Conservation (phyloP, 208 protist genomes). For the Leishmania martiniquensis region DNA sequence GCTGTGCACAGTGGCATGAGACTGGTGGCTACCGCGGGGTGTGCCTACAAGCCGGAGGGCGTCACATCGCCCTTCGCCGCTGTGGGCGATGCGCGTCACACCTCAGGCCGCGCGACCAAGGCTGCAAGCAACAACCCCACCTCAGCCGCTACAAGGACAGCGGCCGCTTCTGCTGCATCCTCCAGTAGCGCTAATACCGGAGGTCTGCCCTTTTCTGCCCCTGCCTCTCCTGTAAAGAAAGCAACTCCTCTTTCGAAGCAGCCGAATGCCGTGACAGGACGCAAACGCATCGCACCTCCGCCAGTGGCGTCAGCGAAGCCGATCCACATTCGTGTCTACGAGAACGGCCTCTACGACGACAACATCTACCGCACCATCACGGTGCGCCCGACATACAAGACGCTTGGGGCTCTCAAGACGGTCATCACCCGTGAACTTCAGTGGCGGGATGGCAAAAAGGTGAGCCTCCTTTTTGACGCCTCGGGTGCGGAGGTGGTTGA, state of each 20-base stretch:
- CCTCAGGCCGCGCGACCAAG: neutral
- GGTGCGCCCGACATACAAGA: constrained; percentile 84
- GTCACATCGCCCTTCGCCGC: constrained; percentile 9
- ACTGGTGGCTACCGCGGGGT: constrained; percentile 66
- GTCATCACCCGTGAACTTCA: constrained; percentile 81
- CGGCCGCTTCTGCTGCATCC: neutral
- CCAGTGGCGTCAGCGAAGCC: constrained; percentile 19
- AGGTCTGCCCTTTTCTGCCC: too few species aligned
- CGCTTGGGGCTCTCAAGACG: constrained; percentile 63
- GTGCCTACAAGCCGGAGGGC: constrained; percentile 24
- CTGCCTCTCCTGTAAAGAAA: constrained; percentile 2
- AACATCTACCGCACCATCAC: constrained; percentile 77
- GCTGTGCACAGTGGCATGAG: constrained; percentile 48
- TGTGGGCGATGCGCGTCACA: constrained; percentile 9
- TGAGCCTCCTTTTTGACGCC: constrained; percentile 81
- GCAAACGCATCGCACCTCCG: neutral
- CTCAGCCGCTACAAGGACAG: neutral
- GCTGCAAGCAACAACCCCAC: neutral
- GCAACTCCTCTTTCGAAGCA: neutral
- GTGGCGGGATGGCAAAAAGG: constrained; percentile 78
- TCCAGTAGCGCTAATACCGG: neutral
- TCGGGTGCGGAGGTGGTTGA: constrained; percentile 66
- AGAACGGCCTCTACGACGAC: constrained; percentile 90
- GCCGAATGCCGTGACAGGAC: neutral
- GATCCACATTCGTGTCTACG: constrained; percentile 84